Evolutionary conservation across 495 filamentous ascomycete species (phyloP).

Genomic region (Penicillium flavigenum): DNA sequence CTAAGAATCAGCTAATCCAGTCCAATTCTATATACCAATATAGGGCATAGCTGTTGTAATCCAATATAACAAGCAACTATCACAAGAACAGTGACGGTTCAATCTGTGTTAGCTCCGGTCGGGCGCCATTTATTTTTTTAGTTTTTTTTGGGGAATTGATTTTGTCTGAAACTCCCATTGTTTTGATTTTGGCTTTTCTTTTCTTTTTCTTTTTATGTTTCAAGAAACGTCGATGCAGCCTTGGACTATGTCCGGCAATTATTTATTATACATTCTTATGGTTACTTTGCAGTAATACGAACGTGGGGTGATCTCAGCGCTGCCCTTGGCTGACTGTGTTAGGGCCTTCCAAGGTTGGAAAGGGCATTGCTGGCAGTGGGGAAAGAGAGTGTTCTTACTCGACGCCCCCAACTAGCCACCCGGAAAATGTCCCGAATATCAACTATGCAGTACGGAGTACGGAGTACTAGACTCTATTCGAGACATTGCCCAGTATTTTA

Average conservation of each 20-base stretch:
- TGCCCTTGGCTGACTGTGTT: conserved; percentile 6
- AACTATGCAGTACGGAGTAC: neutral
- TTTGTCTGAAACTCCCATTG: neutral
- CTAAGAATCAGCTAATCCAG: neutral
- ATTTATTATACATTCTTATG: neutral
- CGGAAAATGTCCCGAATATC: neutral
- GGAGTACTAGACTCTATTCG: neutral
- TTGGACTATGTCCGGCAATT: no score
- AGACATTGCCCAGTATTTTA: neutral
- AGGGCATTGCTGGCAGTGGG: conserved; percentile 4
- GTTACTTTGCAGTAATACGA: conserved; percentile 7
- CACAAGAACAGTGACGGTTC: neutral
- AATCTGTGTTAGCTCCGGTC: neutral
- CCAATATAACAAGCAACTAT: neutral
- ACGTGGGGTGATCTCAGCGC: conserved; percentile 2
- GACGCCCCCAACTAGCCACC: neutral
- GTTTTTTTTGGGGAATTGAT: neutral
- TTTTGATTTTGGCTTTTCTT: neutral
- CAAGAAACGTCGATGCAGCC: conserved; percentile 6
- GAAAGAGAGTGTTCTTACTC: neutral
- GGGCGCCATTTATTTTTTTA: neutral
- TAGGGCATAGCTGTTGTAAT: neutral
- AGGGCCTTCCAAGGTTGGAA: neutral
- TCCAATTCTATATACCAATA: neutral
- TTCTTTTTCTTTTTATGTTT: neutral